These are phyloP conservation scores for Alternaria tenuissima DNA, from an alignment of 2,329 filamentous ascomycete genomes.

Conservation along the genomic window DNA sequence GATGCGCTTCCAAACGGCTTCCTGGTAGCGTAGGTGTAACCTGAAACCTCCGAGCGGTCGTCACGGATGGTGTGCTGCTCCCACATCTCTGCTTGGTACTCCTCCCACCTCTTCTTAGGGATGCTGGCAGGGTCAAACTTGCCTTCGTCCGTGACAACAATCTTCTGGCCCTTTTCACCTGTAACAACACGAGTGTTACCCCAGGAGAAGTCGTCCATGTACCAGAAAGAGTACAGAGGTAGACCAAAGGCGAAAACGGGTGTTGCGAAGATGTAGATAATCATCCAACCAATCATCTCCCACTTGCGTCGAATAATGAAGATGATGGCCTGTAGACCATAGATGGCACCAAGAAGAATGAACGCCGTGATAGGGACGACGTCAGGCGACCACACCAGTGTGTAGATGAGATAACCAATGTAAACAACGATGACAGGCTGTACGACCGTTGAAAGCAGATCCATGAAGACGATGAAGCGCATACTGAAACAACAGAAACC, in stretches of 20 bases:
- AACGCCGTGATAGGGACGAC: conserved; percentile 86
- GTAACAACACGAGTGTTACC: conserved; percentile 98
- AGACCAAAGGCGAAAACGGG: conserved; percentile 91
- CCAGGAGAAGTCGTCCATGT: conserved; percentile 99
- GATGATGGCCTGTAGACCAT: conserved; percentile 95
- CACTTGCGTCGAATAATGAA: conserved; percentile 97
- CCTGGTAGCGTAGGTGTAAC: conserved; percentile 93
- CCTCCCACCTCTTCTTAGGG: conserved; percentile 98
- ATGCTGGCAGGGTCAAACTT: conserved; percentile 95
- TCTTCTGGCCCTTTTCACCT: conserved; percentile 89
- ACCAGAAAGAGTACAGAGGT: conserved; percentile 95
- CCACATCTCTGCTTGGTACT: conserved; percentile 98
- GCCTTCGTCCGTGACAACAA: conserved; percentile 94
- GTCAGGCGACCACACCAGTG: conserved; percentile 67
- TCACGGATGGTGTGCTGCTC: conserved; percentile 85
- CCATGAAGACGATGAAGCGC: conserved; percentile 96
- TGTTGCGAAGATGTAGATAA: conserved; percentile 90
- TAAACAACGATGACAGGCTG: conserved; percentile 92
- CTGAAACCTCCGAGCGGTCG: conserved; percentile 90
- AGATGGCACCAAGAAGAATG: conserved; percentile 91
- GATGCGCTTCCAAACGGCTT: conserved; percentile 60
- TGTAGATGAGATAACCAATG: conserved; percentile 86
- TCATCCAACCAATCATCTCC: conserved; percentile 99
- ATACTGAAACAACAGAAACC: conserved; percentile 99
- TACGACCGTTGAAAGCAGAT: conserved; percentile 88